Evolutionary conservation across 805 yeast species (phyloP), one percentile per base, ranked within the genome.

Genomic region (Kodamaea fukazawae): DNA sequence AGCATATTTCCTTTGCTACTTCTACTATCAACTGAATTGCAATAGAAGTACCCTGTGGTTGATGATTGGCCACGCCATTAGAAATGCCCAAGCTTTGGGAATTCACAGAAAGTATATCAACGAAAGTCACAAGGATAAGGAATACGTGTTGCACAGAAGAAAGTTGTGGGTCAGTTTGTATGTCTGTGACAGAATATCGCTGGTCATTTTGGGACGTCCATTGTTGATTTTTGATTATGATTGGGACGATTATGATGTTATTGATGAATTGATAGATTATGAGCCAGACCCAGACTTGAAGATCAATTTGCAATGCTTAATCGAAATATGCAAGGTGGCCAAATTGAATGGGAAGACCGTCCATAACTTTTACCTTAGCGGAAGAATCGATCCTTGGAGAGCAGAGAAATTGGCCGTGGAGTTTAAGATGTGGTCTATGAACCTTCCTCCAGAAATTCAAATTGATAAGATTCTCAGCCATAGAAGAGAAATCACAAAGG

Each of bases 21-120:
- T 70, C 45, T 70, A 58, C 47, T 64, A 71, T 41, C 71, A 67
- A 36, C 51, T 58, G 22, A 58, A 58, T n/a, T 64, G 71, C 7
- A 63, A 62, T 35, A 59, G 70, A 41, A 60, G 60, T 34, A 55
- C 69, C 0, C 68, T 76, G 4, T 73, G 76, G 76, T 54, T 70
- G 10, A 61, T 61, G 45, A 46, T 72, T 16, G 73, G 75, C 7
- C 44, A 48, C 13, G 68, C 74, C 1, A 67, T 72, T n/a, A 53
- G 70, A 18, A 55, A 61, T 46, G 75, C 74, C 0, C 71, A 66
- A 18, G 48, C 71, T 0, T 49, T 71, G 36, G 77, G 76, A 0
- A 43, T 70, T 26, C 67, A 70, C 45, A 49, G 71, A 36, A 60
- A 50, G 39, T 58, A 45, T 29, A 62, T 69, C 30, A 70, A 70